These are phyloP conservation scores for Epichloe aotearoae DNA, from an alignment of 2,329 filamentous ascomycete species.

Conservation along the genomic window DNA sequence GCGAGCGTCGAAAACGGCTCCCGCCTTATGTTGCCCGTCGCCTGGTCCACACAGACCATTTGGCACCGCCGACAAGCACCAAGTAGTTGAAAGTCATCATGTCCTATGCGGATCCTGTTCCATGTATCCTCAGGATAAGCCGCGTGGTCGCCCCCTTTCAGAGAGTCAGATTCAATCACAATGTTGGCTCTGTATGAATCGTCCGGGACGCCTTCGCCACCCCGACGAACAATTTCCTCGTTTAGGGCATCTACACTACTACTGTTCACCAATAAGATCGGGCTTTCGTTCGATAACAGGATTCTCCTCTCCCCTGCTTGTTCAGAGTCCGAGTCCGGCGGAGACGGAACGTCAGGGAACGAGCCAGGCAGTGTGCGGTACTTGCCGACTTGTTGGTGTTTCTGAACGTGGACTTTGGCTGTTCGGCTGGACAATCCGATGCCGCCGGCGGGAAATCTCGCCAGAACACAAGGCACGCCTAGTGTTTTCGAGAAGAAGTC, in stretches of 20 bases:
- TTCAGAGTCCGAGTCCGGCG: constrained; percentile 44
- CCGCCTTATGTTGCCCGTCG: constrained; percentile 60
- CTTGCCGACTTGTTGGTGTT: constrained; percentile 30
- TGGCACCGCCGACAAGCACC: constrained; percentile 82
- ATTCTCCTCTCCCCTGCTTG: constrained; percentile 38
- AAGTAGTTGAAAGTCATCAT: constrained; percentile 53
- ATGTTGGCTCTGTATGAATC: constrained; percentile 85
- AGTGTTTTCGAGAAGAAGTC: constrained; percentile 66
- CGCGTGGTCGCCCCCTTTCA: constrained; percentile 24
- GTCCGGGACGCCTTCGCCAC: constrained; percentile 51
- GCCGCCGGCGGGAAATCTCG: constrained; percentile 59
- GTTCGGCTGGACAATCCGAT: constrained; percentile 48
- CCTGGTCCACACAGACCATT: constrained; percentile 91
- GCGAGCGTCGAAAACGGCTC: constrained; percentile 83
- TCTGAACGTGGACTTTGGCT: constrained; percentile 57
- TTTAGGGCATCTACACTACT: constrained; percentile 73
- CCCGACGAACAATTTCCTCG: constrained; percentile 48
- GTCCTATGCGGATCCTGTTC: constrained; percentile 53
- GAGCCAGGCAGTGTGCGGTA: constrained; percentile 33
- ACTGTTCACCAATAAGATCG: constrained; percentile 72
- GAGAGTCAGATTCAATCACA: constrained; percentile 40
- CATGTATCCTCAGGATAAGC: constrained; percentile 75
- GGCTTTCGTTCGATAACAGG: constrained; percentile 82
- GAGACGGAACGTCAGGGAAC: constrained; percentile 40
- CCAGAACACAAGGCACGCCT: constrained; percentile 68